A percentile compares a stretch with the other conserved stretches of the same genome.
Conservation (phyloP, 495 filamentous ascomycete genomes). For the Chaetomium cochliodes region DNA sequence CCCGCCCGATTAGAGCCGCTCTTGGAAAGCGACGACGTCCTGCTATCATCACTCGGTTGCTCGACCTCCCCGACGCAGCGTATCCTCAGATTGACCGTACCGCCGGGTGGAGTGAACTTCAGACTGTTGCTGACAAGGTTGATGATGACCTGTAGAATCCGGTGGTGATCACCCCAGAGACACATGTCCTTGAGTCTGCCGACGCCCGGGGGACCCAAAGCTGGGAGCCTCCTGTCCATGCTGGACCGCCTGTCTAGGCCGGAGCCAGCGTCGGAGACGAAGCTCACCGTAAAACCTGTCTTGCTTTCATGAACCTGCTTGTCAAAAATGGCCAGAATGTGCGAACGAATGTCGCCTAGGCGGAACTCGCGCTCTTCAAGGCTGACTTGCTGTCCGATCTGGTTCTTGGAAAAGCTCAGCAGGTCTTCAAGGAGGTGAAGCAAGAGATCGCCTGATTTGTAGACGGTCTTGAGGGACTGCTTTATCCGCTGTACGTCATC, state of each 20-base stretch:
- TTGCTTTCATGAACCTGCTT: conserved; percentile 78
- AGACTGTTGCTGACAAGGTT: conserved; percentile 90
- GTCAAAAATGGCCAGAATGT: conserved; percentile 80
- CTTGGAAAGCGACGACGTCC: conserved; percentile 53
- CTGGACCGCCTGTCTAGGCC: conserved; percentile 33
- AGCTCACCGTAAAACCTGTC: conserved; percentile 70
- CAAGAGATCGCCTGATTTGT: conserved; percentile 85
- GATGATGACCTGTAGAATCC: conserved; percentile 85
- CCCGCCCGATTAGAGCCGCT: conserved; percentile 41
- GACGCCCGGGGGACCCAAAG: conserved; percentile 58
- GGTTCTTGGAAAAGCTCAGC: conserved; percentile 89
- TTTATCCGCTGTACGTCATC: conserved; percentile 73
- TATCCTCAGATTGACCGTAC: conserved; percentile 70
- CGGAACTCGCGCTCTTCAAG: conserved; percentile 85
- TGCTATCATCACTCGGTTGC: conserved; percentile 39
- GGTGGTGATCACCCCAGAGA: conserved; percentile 86
- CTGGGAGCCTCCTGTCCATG: conserved; percentile 43
- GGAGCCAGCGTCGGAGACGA: conserved; percentile 51
- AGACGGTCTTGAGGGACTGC: conserved; percentile 77
- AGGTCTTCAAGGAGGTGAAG: conserved; percentile 87
- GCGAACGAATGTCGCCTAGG: conserved; percentile 72
- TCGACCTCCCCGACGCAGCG: conserved; percentile 63
- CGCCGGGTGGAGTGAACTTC: conserved; percentile 84
- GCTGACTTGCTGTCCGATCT: conserved; percentile 74
- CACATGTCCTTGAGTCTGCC: conserved; percentile 68